phyloP scores from a whole-genome alignment of 345 rosid genomes.

The Eucalyptus regnans region DNA sequence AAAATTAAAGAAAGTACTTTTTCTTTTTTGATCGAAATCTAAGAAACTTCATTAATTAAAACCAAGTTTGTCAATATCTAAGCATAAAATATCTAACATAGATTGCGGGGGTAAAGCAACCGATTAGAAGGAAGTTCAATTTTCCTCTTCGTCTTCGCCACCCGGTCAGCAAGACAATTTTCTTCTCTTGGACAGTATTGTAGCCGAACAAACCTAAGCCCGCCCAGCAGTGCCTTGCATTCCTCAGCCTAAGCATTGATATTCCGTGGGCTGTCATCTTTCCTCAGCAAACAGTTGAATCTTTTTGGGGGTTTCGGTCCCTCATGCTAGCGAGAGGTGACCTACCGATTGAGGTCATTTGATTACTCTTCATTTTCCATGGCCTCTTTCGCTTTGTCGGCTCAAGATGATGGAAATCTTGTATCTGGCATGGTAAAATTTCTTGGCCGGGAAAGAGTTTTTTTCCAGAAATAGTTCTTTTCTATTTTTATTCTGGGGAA shows the following conservation, averaged over 20 bases:
- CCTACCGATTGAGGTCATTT: neutral
- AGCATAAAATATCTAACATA: neutral
- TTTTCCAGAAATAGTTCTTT: too few relatives aligned
- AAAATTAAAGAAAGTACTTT: neutral
- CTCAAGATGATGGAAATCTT: neutral
- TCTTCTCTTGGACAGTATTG: neutral
- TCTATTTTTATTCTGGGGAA: too few relatives aligned
- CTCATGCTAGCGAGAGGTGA: neutral
- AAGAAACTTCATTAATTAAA: neutral
- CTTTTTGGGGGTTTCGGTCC: neutral
- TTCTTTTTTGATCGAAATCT: neutral
- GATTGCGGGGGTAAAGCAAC: neutral
- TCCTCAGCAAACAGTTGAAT: neutral
- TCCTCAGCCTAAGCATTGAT: neutral
- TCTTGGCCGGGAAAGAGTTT: too few relatives aligned
- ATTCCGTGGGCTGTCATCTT: neutral
- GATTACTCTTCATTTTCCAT: neutral
- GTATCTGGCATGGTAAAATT: too few relatives aligned
- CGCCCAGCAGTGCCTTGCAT: neutral
- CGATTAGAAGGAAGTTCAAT: neutral
- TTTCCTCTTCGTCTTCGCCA: neutral
- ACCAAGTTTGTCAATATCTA: neutral
- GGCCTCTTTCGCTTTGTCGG: neutral
- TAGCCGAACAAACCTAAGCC: neutral
- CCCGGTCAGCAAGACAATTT: neutral